These are phyloP conservation scores for Glarea lozoyensis DNA, from an alignment of 495 filamentous ascomycete genomes.

Conservation along the genomic window DNA sequence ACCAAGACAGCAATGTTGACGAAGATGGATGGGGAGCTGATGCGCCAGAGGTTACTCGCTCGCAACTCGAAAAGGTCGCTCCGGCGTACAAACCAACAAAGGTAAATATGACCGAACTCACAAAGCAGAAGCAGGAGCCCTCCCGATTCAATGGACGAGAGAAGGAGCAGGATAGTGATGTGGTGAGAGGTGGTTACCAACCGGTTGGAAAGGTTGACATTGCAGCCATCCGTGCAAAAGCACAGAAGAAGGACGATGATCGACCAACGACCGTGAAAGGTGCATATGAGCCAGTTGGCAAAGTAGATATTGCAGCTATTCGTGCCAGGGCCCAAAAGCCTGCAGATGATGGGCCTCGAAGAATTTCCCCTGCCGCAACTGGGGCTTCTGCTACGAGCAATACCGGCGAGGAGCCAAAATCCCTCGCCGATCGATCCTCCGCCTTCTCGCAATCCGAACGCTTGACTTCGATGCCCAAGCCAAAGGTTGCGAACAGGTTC, in stretches of 20 bases:
- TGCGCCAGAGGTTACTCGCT: constrained; percentile 79
- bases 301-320: constrained; percentile 93
- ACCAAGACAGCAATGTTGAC: constrained; percentile 38
- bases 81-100: constrained; percentile 90
- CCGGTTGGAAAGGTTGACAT: constrained; percentile 96
- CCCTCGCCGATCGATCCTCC: constrained; percentile 57
- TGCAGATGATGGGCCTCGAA: constrained; percentile 24
- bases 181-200: constrained; percentile 88
- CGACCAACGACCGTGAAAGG: constrained; percentile 79
- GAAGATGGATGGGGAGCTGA: constrained; percentile 93
- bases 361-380: constrained; percentile 32
- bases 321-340: constrained; percentile 68
- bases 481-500: constrained; percentile 86
- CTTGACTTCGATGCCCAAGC: constrained; percentile 82
- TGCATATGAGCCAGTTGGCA: constrained; percentile 84
- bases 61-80: constrained; percentile 84
- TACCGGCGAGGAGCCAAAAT: constrained; percentile 37
- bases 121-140: constrained; percentile 55
- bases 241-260: constrained; percentile 62
- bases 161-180: constrained; percentile 33
- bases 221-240: constrained; percentile 73
- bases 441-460: constrained; percentile 62
- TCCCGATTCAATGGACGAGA: constrained; percentile 39
- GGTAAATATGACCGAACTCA: constrained; percentile 76
- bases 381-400: constrained; percentile 25